Percentiles rank a stretch among this genome's conserved stretches.
phyloP scores from a whole-genome alignment of 495 filamentous ascomycete genomes.

The Daldinia concentrica region DNA sequence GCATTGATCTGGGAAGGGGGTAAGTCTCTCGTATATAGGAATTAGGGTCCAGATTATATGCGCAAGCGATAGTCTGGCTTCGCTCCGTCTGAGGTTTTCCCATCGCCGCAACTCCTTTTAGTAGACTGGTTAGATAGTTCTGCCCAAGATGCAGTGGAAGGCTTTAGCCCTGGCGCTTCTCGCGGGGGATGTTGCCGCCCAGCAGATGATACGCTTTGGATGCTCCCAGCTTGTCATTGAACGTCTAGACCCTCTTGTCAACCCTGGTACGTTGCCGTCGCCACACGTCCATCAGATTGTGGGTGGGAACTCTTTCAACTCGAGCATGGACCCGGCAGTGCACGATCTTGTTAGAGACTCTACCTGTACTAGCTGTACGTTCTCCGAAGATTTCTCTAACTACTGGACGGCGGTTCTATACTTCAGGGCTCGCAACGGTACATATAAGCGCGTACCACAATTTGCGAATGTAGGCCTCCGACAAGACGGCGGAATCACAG shows the following conservation, averaged over 20 bases:
- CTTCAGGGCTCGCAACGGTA: conserved; percentile 51
- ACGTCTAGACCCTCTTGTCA: conserved; percentile 51
- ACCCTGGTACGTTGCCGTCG: conserved; percentile 45
- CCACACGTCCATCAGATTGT: conserved; percentile 53
- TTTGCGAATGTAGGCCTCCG: conserved; percentile 51
- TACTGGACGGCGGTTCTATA: conserved; percentile 57
- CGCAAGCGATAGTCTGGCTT: not conserved
- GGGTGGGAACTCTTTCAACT: conserved; percentile 52
- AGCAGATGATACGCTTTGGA: conserved; percentile 54
- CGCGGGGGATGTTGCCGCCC: conserved; percentile 33
- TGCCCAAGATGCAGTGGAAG: conserved; percentile 44
- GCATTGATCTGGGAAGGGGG: conserved; percentile 13
- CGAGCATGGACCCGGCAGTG: conserved; percentile 43
- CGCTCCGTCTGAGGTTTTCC: conserved; percentile 5
- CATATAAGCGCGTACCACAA: conserved; percentile 52
- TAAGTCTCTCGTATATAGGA: conserved; percentile 29
- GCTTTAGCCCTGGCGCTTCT: conserved; percentile 31
- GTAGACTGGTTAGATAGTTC: not conserved
- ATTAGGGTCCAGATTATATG: conserved; percentile 1
- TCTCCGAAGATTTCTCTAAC: conserved; percentile 54
- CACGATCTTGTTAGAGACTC: conserved; percentile 48
- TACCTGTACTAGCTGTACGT: conserved; percentile 50
- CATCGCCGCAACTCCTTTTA: conserved; percentile 2
- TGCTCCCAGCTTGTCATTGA: conserved; percentile 54
- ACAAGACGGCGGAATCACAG: conserved; percentile 51